Conservation (phyloP, 1,139 yeast genomes). For the Saccharomyces hybrid region DNA sequence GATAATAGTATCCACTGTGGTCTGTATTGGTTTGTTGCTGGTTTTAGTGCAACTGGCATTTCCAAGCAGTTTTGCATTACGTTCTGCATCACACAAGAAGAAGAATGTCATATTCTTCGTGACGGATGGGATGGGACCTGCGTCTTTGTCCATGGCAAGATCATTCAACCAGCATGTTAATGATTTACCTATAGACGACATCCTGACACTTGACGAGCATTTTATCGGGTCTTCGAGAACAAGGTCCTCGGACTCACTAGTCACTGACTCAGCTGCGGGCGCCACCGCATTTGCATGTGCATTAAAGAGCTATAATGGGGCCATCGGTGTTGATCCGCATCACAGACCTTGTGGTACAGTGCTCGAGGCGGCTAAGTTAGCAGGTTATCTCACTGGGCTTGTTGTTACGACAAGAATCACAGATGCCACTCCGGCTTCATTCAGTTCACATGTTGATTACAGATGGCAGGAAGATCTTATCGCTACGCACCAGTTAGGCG, state of each 20-base stretch:
- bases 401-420: slow-evolving; percentile 82
- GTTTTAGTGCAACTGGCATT: neutral
- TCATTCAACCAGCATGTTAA: slow-evolving; percentile 56
- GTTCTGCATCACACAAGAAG: slow-evolving; percentile 20
- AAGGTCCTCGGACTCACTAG: slow-evolving; percentile 57
- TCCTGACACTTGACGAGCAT: slow-evolving; percentile 54
- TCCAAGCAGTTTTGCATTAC: neutral
- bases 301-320: slow-evolving; percentile 73
- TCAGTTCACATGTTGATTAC: slow-evolving; percentile 65
- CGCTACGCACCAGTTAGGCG: slow-evolving; percentile 79
- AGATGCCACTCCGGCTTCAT: slow-evolving; percentile 88
- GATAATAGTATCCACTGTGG: neutral
- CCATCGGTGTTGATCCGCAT: slow-evolving; percentile 63
- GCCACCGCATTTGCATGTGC: slow-evolving; percentile 87
- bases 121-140: slow-evolving; percentile 91
- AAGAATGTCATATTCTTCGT: slow-evolving; percentile 77
- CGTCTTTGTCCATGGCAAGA: slow-evolving; percentile 68
- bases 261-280: slow-evolving; percentile 92
- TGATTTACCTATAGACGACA: slow-evolving; percentile 43
- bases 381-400: slow-evolving; percentile 72
- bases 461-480: slow-evolving; percentile 74
- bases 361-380: slow-evolving; percentile 71
- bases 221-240: slow-evolving; percentile 76
- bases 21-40: neutral
- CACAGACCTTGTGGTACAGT: slow-evolving; percentile 70